Evolutionary conservation across 208 protist species (phyloP).

Genomic region (Leishmania mexicana): DNA sequence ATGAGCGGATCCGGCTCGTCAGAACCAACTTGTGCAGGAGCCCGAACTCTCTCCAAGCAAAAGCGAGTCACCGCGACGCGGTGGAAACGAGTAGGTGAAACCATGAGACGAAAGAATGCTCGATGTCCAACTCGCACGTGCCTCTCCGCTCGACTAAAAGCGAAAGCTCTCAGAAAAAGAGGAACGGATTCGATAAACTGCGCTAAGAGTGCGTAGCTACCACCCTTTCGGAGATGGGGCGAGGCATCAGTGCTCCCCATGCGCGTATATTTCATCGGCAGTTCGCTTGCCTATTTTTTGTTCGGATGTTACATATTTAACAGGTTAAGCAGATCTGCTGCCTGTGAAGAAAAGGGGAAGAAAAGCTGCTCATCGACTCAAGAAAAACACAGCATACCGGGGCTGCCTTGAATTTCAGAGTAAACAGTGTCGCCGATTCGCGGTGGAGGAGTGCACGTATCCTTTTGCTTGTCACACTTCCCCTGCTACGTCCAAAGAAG

Average conservation of each 20-base stretch:
- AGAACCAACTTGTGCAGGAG: not conserved
- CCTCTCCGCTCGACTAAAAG: not conserved
- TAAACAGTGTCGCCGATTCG: not conserved
- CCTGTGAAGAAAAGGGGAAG: conserved; percentile 3
- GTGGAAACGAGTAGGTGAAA: not conserved
- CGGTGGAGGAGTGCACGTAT: not conserved
- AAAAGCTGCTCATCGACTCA: not conserved
- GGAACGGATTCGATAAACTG: not conserved
- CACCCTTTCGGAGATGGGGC: not conserved
- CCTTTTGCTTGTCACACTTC: not conserved
- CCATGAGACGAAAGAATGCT: not conserved
- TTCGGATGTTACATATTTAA: not conserved
- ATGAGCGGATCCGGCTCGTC: not conserved
- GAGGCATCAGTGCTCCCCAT: not conserved
- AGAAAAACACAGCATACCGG: not conserved
- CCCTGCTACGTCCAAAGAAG: not conserved
- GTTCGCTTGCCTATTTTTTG: not conserved
- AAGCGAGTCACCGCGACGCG: not conserved
- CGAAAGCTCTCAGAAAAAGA: not conserved
- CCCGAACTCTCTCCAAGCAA: not conserved
- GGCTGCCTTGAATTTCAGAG: not conserved
- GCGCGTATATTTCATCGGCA: not conserved
- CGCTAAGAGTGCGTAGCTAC: not conserved
- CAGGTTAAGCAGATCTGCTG: conserved; percentile 3
- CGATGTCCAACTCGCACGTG: not conserved